phyloP scores from a whole-genome alignment of 352 stramenopile species.

The Phytophthora chlamydospora region DNA sequence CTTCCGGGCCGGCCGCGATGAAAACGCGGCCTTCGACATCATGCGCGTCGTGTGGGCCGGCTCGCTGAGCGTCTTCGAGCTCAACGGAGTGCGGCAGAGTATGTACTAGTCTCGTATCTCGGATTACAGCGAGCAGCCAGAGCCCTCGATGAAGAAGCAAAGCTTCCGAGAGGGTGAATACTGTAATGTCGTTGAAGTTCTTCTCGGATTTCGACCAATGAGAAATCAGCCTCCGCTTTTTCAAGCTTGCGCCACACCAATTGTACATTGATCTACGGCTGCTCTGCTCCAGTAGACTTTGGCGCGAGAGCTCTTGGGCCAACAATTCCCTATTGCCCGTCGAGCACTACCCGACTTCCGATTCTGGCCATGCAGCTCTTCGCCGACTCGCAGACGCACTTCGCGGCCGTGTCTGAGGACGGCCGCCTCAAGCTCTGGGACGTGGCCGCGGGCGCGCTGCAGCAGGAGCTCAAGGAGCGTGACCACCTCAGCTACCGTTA shows the following conservation, averaged over 20 bases:
- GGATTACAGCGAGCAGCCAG: no score
- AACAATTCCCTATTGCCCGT: slow-evolving; percentile 27
- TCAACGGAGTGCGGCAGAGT: no score
- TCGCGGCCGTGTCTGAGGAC: slow-evolving; percentile 82
- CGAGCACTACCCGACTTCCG: slow-evolving; percentile 13
- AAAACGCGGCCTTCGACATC: no score
- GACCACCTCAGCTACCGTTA: slow-evolving; percentile 88
- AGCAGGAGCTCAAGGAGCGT: slow-evolving; percentile 82
- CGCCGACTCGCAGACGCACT: slow-evolving; percentile 74
- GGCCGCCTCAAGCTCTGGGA: slow-evolving; percentile 87
- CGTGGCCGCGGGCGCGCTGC: slow-evolving; percentile 62
- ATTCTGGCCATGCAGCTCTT: slow-evolving; percentile 71
- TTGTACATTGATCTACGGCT: not conserved
- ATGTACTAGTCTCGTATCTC: no score
- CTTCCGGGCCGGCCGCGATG: no score
- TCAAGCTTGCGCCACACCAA: not conserved
- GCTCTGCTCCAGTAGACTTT: slow-evolving; percentile 70
- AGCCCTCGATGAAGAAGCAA: no score
- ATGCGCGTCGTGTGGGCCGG: no score
- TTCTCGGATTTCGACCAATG: no score
- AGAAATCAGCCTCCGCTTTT: not conserved
- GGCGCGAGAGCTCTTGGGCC: slow-evolving; percentile 6
- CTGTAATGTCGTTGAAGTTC: slow-evolving; percentile 39
- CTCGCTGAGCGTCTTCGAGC: no score
- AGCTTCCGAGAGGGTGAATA: no score